Percentiles rank a stretch among this genome's conserved stretches.
Conservation (phyloP, 2,329 filamentous ascomycete species). For the Verticillium klebahnii region DNA sequence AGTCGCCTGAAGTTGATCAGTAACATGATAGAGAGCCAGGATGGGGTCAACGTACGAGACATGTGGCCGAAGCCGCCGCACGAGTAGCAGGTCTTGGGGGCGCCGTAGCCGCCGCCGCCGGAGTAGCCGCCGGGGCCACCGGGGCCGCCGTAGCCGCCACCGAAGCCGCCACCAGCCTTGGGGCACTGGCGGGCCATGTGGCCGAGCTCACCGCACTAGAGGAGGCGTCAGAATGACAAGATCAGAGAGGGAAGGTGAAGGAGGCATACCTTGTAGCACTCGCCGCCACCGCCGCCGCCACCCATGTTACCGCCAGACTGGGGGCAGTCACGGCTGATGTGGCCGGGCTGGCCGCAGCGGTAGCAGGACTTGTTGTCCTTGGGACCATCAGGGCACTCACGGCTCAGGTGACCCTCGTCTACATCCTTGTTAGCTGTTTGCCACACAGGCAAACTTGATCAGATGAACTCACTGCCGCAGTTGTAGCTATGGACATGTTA, state of each 20-base stretch:
- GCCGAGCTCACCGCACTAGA: slow-evolving; percentile 81
- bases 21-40: neutral
- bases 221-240: slow-evolving; percentile 5
- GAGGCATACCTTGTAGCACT: slow-evolving; percentile 78
- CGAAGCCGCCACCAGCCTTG: slow-evolving; percentile 49
- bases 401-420: slow-evolving; percentile 45
- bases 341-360: slow-evolving; percentile 76
- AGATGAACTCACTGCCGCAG: slow-evolving; percentile 58
- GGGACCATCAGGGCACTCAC: slow-evolving; percentile 83
- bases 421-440: slow-evolving; percentile 6
- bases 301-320: slow-evolving; percentile 43
- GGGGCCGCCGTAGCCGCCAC: slow-evolving; percentile 41
- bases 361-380: slow-evolving; percentile 82
- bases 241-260: neutral
- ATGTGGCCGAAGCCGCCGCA: slow-evolving; percentile 97
- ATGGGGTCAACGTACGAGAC: slow-evolving; percentile 59
- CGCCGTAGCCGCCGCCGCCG: slow-evolving; percentile 42
- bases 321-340: slow-evolving; percentile 82
- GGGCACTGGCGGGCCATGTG: slow-evolving; percentile 93
- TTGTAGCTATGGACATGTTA: slow-evolving; percentile 61
- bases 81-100: slow-evolving; percentile 91
- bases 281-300: slow-evolving; percentile 45
- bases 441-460: slow-evolving; percentile 10
- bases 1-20: slow-evolving; percentile 58
- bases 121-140: slow-evolving; percentile 42